Base-by-base conservation (phyloP, 768 basidiomycete species). In the Pholiota microspora region DNA sequence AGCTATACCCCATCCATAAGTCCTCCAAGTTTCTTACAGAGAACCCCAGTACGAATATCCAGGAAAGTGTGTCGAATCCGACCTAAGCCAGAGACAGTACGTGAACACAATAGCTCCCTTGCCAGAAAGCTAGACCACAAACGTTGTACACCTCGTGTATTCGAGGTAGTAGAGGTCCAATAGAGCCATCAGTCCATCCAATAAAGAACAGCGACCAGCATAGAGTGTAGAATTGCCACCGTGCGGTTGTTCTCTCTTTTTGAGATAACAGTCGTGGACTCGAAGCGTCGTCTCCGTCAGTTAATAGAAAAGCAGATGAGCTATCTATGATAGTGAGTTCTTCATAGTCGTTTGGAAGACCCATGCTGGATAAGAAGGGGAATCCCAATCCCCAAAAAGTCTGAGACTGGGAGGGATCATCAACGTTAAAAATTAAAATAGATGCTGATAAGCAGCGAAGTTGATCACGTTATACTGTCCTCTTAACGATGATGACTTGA, bases 151-250 rank as follows among this genome's bases (percentile, higher is more conserved):
- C 74, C 3, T 69, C 64, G 64, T 89, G 88, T 36, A 93, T 85
- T 12, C 82, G 76, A 0, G 88, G 91, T 3, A 93, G 68, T 13
- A 94, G 70, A 0, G 91, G 89, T 1, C 91, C 90, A 9, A 81
- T 79, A 0, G 84, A 79, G 3, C 83, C 86, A 64, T 90, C 90
- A 61, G 85, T 88, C 88, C 89, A 92, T 8, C 90, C 90, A 21
- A 77, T 76, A 4, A 88, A 65, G 53, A 85, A 84, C 34, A 86
- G 49, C 15, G 73, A 69, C 69, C 74, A 81, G 60, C 83, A 87
- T 34, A 84, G 65, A 4, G 82, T 67, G 12, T 69, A 61, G 54
- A 85, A 80, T 55, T 88, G 85, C 24, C 84, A 65, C 5, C 62
- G 64, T 7, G 57, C 53, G 7, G 49, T 31, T 27, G 24, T 35